Evolutionary conservation across 106 monocot species (phyloP).

Genomic region (Phalaenopsis equestris): DNA sequence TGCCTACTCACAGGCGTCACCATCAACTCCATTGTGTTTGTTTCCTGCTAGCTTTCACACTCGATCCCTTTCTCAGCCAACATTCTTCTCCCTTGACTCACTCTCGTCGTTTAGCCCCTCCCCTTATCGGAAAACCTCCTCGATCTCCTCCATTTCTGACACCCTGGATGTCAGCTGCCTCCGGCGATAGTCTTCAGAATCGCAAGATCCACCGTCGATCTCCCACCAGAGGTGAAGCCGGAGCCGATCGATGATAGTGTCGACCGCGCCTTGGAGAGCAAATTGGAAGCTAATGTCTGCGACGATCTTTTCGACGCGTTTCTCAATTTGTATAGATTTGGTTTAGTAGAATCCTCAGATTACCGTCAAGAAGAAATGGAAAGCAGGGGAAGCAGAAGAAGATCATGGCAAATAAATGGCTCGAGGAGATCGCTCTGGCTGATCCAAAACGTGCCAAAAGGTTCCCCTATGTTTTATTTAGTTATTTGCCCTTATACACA

Average conservation of each 20-base stretch:
- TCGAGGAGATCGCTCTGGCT: conserved; percentile 38
- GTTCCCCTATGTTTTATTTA: conserved; percentile 6
- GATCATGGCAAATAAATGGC: conserved; percentile 54
- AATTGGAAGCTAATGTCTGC: background rate
- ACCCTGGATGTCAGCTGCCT: background rate
- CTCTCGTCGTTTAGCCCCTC: conserved; percentile 3
- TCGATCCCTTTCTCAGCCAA: background rate
- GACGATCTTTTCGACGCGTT: background rate
- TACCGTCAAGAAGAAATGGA: background rate
- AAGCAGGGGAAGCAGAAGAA: conserved; percentile 22
- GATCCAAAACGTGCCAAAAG: conserved; percentile 59
- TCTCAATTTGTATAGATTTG: background rate
- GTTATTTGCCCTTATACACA: background rate
- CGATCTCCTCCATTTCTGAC: conserved; percentile 6
- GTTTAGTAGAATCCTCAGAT: background rate
- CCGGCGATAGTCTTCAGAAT: background rate
- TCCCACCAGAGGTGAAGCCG: background rate
- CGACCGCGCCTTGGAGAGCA: background rate
- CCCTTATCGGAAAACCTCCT: background rate
- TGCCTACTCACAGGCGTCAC: background rate
- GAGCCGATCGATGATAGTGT: background rate
- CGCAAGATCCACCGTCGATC: conserved; percentile 13
- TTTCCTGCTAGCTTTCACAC: background rate
- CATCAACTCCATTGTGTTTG: no score
- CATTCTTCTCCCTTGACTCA: conserved; percentile 8